phyloP scores from a whole-genome alignment of 441 rosid genomes.

The Euphorbia neoarborescens region DNA sequence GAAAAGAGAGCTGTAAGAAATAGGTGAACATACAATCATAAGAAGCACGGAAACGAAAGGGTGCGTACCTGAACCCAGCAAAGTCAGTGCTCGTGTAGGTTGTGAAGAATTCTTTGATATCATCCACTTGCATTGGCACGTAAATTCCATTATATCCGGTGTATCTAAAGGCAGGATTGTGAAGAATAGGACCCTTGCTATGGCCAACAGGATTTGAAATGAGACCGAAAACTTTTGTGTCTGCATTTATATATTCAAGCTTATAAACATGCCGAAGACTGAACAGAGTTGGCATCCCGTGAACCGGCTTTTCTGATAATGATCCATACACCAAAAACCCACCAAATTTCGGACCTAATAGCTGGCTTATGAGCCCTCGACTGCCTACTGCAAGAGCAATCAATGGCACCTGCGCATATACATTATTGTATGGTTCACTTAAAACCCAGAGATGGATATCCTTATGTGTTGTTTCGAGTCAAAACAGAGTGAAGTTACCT shows the following conservation, averaged over 20 bases:
- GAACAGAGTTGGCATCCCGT: constrained; percentile 47
- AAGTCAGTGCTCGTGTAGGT: constrained; percentile 44
- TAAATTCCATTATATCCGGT: constrained; percentile 44
- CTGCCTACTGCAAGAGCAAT: constrained; percentile 45
- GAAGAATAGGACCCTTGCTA: constrained; percentile 52
- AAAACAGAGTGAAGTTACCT: constrained; percentile 20
- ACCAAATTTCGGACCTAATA: constrained; percentile 52
- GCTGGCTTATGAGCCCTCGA: constrained; percentile 49
- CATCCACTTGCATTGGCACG: constrained; percentile 50
- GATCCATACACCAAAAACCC: constrained; percentile 53
- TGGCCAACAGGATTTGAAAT: constrained; percentile 55
- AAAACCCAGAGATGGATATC: not conserved
- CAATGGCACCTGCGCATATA: constrained; percentile 38
- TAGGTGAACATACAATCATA: not conserved
- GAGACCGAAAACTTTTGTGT: constrained; percentile 53
- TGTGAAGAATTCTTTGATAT: constrained; percentile 34
- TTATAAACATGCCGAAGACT: constrained; percentile 43
- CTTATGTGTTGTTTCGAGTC: not conserved
- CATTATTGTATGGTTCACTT: not conserved
- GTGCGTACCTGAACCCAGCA: constrained; percentile 45
- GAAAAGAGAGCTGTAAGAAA: not conserved
- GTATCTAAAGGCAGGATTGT: constrained; percentile 44
- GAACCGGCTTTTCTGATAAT: constrained; percentile 34
- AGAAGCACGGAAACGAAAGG: not conserved
- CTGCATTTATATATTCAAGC: constrained; percentile 36